Evolutionary conservation across 2,329 filamentous ascomycete genomes (phyloP).

Genomic region (Tolypocladium album): DNA sequence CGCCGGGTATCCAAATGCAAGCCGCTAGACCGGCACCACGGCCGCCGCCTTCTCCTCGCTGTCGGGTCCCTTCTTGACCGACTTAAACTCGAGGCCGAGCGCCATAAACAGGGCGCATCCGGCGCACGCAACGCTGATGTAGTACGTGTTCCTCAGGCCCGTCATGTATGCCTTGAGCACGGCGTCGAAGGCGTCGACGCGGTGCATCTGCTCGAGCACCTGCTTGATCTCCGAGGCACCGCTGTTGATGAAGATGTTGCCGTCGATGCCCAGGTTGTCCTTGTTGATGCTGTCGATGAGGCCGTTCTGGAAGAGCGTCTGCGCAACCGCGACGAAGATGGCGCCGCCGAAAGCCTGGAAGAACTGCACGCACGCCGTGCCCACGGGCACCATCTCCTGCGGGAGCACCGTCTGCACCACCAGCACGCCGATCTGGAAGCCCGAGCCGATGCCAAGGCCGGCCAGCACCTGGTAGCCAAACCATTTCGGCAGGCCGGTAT

Average conservation of each 20-base stretch:
- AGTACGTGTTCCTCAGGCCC: constrained; percentile 39
- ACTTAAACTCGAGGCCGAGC: constrained; percentile 39
- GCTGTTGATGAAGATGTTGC: constrained; percentile 36
- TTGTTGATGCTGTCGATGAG: constrained; percentile 40
- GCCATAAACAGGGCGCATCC: constrained; percentile 32
- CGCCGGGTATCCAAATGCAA: neutral
- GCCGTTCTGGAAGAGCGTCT: constrained; percentile 58
- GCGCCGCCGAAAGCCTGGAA: constrained; percentile 57
- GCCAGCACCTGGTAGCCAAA: constrained; percentile 47
- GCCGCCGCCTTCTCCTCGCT: constrained; percentile 15
- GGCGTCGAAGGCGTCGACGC: constrained; percentile 26
- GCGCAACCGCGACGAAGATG: constrained; percentile 52
- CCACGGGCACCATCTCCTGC: constrained; percentile 37
- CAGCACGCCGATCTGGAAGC: constrained; percentile 36
- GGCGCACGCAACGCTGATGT: constrained; percentile 38
- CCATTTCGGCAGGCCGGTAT: constrained; percentile 38
- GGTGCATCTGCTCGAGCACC: constrained; percentile 29
- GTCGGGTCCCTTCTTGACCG: constrained; percentile 33
- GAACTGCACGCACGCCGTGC: constrained; percentile 43
- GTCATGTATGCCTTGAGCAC: constrained; percentile 38
- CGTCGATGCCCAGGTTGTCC: constrained; percentile 33
- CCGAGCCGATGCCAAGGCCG: constrained; percentile 40
- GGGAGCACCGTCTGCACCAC: constrained; percentile 42
- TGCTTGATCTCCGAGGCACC: constrained; percentile 39
- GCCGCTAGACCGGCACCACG: constrained; percentile 9